phyloP scores from a whole-genome alignment of 148 eudicot genomes.

The Tetragonia tetragonoides region DNA sequence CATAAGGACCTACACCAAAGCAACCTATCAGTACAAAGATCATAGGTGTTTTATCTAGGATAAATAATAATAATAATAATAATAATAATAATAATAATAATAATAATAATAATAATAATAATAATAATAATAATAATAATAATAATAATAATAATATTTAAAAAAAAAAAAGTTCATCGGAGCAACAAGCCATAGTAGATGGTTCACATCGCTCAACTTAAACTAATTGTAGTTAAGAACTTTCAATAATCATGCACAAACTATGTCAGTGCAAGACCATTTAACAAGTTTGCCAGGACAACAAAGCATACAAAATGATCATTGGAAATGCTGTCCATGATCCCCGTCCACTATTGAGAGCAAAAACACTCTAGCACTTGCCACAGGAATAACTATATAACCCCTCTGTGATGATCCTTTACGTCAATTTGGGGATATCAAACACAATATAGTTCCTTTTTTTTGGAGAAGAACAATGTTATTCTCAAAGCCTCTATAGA shows the following conservation, averaged over 20 bases:
- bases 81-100: too few relatives aligned
- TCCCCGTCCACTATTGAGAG: neutral
- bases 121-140: too few relatives aligned
- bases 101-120: too few relatives aligned
- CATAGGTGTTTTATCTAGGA: too few relatives aligned
- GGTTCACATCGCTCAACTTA: neutral
- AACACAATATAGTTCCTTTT: neutral
- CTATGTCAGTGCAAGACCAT: neutral
- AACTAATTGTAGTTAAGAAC: slow-evolving; percentile 7
- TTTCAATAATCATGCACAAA: neutral
- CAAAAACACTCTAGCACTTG: neutral
- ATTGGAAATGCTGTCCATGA: neutral
- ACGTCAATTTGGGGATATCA: neutral
- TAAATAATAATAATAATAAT: too few relatives aligned
- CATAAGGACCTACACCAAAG: slow-evolving; percentile 67
- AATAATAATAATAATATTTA: too few relatives aligned
- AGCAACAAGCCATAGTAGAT: neutral
- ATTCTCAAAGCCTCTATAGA: too few relatives aligned
- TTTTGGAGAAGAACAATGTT: too few relatives aligned
- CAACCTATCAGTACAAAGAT: slow-evolving; percentile 14
- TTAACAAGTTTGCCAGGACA: neutral
- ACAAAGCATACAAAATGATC: slow-evolving; percentile 1
- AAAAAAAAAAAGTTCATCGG: too few relatives aligned
- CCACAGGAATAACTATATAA: neutral
- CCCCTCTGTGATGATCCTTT: neutral